These are phyloP conservation scores for Russula sp. DNA, from an alignment of 768 basidiomycete species.

Conservation along the genomic window DNA sequence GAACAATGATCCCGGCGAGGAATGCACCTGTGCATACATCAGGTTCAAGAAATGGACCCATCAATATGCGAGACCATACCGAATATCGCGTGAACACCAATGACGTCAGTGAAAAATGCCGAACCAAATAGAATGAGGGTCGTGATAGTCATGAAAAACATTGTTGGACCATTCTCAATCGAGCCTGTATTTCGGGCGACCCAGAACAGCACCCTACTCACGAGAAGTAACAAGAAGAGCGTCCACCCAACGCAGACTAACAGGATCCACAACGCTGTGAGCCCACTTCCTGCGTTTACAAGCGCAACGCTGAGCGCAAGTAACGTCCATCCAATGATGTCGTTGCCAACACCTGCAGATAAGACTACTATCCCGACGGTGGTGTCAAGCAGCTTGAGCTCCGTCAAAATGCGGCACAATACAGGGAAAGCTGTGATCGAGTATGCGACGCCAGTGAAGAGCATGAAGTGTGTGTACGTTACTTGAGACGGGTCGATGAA, in stretches of 20 bases:
- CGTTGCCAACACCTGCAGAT: conserved; percentile 87
- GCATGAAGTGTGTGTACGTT: conserved; percentile 85
- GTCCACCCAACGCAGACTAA: conserved; percentile 77
- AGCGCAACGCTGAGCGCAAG: conserved; percentile 89
- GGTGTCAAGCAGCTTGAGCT: conserved; percentile 87
- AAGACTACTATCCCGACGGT: conserved; percentile 90
- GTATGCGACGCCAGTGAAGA: conserved; percentile 90
- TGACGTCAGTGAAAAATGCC: conserved; percentile 90
- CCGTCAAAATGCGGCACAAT: conserved; percentile 80
- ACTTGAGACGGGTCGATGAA: conserved; percentile 59
- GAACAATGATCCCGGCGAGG: conserved; percentile 73
- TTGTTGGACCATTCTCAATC: conserved; percentile 73
- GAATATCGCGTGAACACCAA: conserved; percentile 90
- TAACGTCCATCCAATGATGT: conserved; percentile 72
- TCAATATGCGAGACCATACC: conserved; percentile 37
- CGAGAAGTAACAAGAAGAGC: conserved; percentile 64
- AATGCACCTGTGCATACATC: conserved; percentile 56
- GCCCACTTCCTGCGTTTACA: conserved; percentile 79
- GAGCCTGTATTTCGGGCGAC: conserved; percentile 75
- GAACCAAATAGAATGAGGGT: conserved; percentile 78
- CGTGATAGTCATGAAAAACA: conserved; percentile 83
- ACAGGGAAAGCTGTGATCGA: conserved; percentile 86
- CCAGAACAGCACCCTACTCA: conserved; percentile 58
- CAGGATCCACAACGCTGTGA: conserved; percentile 82
- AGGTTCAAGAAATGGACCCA: neutral